A percentile compares a stretch with the other conserved stretches of the same genome.
Evolutionary conservation across 371 early-diverging fungal genomes (phyloP).

Genomic region (Mucor mucedo): DNA sequence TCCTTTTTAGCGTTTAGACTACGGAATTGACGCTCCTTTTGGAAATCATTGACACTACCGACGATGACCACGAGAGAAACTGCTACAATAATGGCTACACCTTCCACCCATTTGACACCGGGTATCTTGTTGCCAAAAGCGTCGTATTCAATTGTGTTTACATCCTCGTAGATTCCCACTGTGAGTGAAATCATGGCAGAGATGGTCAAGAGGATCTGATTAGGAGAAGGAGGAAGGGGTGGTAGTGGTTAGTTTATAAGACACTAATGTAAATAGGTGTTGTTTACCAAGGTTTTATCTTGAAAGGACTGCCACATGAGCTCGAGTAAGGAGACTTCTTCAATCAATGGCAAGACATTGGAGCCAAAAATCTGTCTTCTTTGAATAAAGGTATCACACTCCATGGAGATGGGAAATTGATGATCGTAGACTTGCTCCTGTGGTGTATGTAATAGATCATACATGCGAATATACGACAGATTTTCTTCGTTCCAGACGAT

Average conservation of each 20-base stretch:
- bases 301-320: conserved; percentile 79
- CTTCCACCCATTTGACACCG: conserved; percentile 70
- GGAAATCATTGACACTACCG: conserved; percentile 78
- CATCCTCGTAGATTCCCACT: conserved; percentile 85
- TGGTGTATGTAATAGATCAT: conserved; percentile 10
- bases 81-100: conserved; percentile 74
- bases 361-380: conserved; percentile 61
- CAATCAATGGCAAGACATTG: conserved; percentile 68
- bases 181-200: conserved; percentile 84
- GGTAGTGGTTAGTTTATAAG: too few species aligned
- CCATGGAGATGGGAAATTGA: background rate
- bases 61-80: conserved; percentile 78
- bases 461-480: conserved; percentile 22
- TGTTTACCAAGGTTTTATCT: conserved; percentile 79
- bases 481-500: conserved; percentile 28
- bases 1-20: conserved; percentile 77
- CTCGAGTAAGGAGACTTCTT: conserved; percentile 63
- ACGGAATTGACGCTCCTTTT: conserved; percentile 82
- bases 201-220: conserved; percentile 69
- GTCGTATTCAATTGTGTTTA: conserved; percentile 35
- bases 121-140: conserved; percentile 26
- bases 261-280: background rate
- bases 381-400: conserved; percentile 32
- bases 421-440: conserved; percentile 5
- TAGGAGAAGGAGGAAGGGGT: too few species aligned